phyloP scores from a whole-genome alignment of 208 protist species.

The Naegleria lovaniensis region DNA sequence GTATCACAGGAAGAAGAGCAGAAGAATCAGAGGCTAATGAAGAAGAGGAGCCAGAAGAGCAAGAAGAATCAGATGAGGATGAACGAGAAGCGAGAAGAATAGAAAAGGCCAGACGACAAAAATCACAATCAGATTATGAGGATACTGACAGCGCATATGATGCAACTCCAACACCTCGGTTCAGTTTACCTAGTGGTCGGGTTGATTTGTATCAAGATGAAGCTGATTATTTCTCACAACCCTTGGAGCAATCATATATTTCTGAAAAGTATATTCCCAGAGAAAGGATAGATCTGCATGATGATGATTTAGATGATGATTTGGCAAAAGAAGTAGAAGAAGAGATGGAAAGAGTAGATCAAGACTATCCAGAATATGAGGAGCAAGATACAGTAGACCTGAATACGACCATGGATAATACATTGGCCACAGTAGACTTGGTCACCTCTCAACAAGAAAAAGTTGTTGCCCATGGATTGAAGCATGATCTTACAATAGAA shows the following conservation, averaged over 20 bases:
- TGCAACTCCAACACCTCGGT: not conserved
- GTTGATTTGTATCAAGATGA: not conserved
- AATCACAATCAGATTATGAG: not conserved
- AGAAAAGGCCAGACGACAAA: not conserved
- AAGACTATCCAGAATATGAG: not conserved
- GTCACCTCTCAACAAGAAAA: not conserved
- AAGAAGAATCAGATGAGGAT: not conserved
- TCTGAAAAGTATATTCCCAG: not conserved
- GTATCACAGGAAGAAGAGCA: not conserved
- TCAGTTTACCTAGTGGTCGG: not conserved
- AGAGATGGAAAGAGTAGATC: not conserved
- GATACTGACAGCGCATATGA: not conserved
- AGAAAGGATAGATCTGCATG: not conserved
- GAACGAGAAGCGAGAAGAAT: not conserved
- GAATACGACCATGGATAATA: not conserved
- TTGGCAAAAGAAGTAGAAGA: not conserved
- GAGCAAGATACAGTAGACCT: not conserved
- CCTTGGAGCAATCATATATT: not conserved
- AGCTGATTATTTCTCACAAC: not conserved
- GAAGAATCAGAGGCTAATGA: not conserved
- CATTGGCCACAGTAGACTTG: not conserved
- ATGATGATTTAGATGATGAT: not conserved
- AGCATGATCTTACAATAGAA: not conserved
- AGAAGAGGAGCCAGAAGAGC: not conserved
- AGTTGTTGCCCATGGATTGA: not conserved